Conservation (phyloP, 176 grass and related monocot species). For the Oryza rufipogon region DNA sequence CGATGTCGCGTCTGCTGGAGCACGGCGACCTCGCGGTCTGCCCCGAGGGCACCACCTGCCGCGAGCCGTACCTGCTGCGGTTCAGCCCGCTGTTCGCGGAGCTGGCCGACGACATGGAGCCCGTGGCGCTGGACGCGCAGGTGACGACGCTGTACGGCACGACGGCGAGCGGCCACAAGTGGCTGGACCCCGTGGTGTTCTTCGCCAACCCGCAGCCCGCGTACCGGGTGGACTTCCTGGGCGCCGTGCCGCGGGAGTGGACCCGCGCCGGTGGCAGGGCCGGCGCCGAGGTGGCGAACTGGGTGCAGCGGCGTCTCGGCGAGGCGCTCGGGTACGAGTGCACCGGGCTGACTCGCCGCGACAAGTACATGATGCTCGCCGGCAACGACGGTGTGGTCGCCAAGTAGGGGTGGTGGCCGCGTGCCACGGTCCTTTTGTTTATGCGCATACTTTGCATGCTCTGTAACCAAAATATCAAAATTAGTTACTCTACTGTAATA, state of each 20-base stretch:
- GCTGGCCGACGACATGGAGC: conserved; percentile 79
- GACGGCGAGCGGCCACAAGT: conserved; percentile 86
- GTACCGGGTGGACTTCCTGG: conserved; percentile 76
- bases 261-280: conserved; percentile 56
- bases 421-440: not conserved
- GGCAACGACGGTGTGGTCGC: conserved; percentile 80
- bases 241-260: conserved; percentile 50
- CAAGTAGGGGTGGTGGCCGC: conserved; percentile 9
- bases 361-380: conserved; percentile 93
- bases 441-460: conserved; percentile 25
- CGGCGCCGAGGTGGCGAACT: conserved; percentile 74
- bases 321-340: conserved; percentile 75
- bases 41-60: conserved; percentile 95
- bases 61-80: conserved; percentile 83
- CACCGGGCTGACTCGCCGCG: conserved; percentile 63
- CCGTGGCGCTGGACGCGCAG: conserved; percentile 78
- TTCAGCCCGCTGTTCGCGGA: conserved; percentile 95
- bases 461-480: conserved; percentile 33
- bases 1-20: conserved; percentile 60
- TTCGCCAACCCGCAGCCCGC: conserved; percentile 62
- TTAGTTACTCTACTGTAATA: conserved; percentile 44
- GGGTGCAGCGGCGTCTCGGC: conserved; percentile 71
- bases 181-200: conserved; percentile 79
- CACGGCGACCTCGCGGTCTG: conserved; percentile 69
- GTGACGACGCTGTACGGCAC: conserved; percentile 68